Percentiles rank a stretch among this genome's conserved stretches.
These are phyloP conservation scores for Aspergillus incahuasiensis DNA, from an alignment of 495 filamentous ascomycete genomes.

Conservation along the genomic window DNA sequence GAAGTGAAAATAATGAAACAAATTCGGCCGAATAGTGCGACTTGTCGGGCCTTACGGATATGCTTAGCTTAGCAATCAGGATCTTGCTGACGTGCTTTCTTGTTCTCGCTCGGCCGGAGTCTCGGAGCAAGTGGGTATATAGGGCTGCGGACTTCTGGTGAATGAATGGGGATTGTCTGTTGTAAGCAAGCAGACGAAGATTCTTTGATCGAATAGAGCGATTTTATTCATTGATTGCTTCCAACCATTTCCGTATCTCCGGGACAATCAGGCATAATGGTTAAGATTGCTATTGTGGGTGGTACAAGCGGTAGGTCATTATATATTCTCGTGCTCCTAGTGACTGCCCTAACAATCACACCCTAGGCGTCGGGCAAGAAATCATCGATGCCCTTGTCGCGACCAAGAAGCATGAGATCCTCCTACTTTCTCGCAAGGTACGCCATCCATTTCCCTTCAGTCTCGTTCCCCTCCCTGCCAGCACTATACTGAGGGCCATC, in stretches of 20 bases:
- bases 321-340: background rate
- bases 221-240: too few species aligned
- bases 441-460: too few species aligned
- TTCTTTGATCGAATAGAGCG: too few species aligned
- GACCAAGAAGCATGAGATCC: slow-evolving; percentile 48
- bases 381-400: slow-evolving; percentile 50
- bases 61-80: too few species aligned
- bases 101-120: background rate
- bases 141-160: background rate
- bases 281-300: slow-evolving; percentile 52
- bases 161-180: background rate
- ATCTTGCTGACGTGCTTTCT: too few species aligned
- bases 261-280: slow-evolving; percentile 32
- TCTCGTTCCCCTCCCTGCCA: too few species aligned
- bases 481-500: background rate
- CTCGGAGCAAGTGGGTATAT: background rate
- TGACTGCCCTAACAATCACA: background rate
- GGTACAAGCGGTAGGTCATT: slow-evolving; percentile 41
- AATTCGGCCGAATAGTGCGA: too few species aligned
- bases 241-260: background rate
- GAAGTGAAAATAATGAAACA: too few species aligned
- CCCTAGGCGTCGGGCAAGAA: slow-evolving; percentile 48
- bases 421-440: slow-evolving; percentile 44
- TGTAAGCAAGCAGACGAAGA: too few species aligned
- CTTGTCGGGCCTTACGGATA: too few species aligned